Evolutionary conservation across 305 asterid genomes (phyloP).

Genomic region (Solanum hybrid): DNA sequence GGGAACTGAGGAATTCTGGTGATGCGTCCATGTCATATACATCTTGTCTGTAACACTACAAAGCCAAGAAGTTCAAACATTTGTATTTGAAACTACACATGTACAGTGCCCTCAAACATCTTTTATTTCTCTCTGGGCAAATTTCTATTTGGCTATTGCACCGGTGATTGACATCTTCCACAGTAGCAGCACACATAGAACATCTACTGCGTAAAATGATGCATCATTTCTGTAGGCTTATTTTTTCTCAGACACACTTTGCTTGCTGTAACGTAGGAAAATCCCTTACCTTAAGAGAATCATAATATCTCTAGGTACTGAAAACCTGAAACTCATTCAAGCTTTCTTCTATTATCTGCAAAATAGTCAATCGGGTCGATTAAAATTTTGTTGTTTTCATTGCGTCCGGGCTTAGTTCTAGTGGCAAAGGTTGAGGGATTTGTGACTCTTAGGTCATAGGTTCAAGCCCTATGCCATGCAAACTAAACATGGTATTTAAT

Average conservation of each 20-base stretch:
- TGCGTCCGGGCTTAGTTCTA: background rate
- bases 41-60: background rate
- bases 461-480: background rate
- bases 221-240: background rate
- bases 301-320: background rate
- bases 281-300: background rate
- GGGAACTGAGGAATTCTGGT: background rate
- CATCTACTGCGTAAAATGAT: background rate
- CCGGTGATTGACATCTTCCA: background rate
- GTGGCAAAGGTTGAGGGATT: background rate
- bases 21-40: background rate
- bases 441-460: background rate
- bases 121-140: background rate
- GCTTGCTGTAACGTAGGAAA: background rate
- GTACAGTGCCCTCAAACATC: background rate
- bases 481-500: background rate
- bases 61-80: background rate
- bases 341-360: background rate
- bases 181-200: background rate
- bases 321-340: background rate
- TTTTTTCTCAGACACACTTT: background rate
- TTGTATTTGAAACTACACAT: background rate
- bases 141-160: background rate
- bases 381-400: background rate
- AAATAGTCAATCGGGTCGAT: background rate